A percentile compares a stretch with the other conserved stretches of the same genome.
Conservation (phyloP, 2,329 filamentous ascomycete genomes). For the Arthrobotrys sphaeroides region DNA sequence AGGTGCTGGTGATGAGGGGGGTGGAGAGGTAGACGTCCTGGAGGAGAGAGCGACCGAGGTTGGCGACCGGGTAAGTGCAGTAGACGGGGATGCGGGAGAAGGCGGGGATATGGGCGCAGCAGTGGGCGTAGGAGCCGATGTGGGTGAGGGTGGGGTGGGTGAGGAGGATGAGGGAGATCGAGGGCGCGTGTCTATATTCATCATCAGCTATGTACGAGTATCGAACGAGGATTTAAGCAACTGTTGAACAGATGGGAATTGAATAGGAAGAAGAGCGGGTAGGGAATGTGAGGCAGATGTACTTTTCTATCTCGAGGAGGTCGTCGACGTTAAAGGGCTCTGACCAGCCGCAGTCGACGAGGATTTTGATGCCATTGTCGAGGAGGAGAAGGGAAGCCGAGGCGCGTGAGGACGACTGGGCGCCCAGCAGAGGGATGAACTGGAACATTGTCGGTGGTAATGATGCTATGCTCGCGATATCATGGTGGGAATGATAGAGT, state of each 20-base stretch:
- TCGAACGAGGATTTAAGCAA: too few species aligned
- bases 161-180: conserved; percentile 89
- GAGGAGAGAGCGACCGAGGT: conserved; percentile 86
- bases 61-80: conserved; percentile 91
- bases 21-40: conserved; percentile 93
- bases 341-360: conserved; percentile 96
- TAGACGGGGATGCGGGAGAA: conserved; percentile 94
- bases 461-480: background rate
- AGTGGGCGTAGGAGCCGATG: conserved; percentile 91
- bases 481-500: background rate
- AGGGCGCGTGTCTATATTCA: conserved; percentile 79
- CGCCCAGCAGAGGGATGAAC: conserved; percentile 90
- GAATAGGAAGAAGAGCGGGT: too few species aligned
- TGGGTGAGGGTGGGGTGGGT: conserved; percentile 93
- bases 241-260: too few species aligned
- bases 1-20: conserved; percentile 63
- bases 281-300: conserved; percentile 59
- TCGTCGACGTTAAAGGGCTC: conserved; percentile 84
- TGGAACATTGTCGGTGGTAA: conserved; percentile 79
- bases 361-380: conserved; percentile 93
- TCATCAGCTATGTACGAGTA: background rate
- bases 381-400: conserved; percentile 97
- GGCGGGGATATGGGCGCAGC: conserved; percentile 92
- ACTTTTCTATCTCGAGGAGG: conserved; percentile 90
- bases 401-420: conserved; percentile 83